Evolutionary conservation across 805 yeast genomes (phyloP).

Genomic region (Saccharomycopsis sp.): DNA sequence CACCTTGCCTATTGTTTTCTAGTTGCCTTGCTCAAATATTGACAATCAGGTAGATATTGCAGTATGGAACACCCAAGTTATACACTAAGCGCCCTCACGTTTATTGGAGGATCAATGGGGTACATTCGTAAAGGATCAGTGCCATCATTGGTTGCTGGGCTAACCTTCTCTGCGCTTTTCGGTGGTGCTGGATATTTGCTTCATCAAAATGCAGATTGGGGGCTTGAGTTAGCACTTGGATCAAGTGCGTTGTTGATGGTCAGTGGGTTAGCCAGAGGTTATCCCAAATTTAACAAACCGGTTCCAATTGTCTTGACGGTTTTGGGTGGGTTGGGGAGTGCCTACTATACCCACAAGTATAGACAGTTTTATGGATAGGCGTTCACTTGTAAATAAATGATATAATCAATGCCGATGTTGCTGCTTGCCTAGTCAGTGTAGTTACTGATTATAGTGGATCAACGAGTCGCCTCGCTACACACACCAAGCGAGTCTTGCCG

Average conservation of each 20-base stretch:
- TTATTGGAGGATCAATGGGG: slow-evolving; percentile 68
- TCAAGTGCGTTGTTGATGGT: slow-evolving; percentile 58
- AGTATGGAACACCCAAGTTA: slow-evolving; percentile 69
- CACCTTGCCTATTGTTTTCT: too few relatives aligned
- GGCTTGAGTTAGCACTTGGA: slow-evolving; percentile 73
- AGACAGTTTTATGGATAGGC: slow-evolving; percentile 62
- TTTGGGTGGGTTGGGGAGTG: slow-evolving; percentile 57
- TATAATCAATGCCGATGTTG: too few relatives aligned
- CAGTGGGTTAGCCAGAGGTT: slow-evolving; percentile 69
- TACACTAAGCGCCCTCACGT: slow-evolving; percentile 61
- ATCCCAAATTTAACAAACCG: slow-evolving; percentile 58
- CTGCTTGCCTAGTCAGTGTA: too few relatives aligned
- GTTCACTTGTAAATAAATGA: too few relatives aligned
- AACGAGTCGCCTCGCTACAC: too few relatives aligned
- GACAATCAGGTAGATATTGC: too few relatives aligned
- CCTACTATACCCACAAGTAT: slow-evolving; percentile 70
- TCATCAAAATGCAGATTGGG: slow-evolving; percentile 66
- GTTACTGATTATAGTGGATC: too few relatives aligned
- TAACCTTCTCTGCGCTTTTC: slow-evolving; percentile 49
- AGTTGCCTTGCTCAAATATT: too few relatives aligned
- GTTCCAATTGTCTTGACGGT: slow-evolving; percentile 61
- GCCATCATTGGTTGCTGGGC: slow-evolving; percentile 78
- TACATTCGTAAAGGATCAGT: slow-evolving; percentile 60
- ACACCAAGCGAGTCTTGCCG: too few relatives aligned
- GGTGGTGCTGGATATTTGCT: slow-evolving; percentile 73